Evolutionary conservation across 1,284 basidiomycete genomes (phyloP), one percentile per base, ranked within the genome.

Genomic region (Cutaneotrichosporon sp.): DNA sequence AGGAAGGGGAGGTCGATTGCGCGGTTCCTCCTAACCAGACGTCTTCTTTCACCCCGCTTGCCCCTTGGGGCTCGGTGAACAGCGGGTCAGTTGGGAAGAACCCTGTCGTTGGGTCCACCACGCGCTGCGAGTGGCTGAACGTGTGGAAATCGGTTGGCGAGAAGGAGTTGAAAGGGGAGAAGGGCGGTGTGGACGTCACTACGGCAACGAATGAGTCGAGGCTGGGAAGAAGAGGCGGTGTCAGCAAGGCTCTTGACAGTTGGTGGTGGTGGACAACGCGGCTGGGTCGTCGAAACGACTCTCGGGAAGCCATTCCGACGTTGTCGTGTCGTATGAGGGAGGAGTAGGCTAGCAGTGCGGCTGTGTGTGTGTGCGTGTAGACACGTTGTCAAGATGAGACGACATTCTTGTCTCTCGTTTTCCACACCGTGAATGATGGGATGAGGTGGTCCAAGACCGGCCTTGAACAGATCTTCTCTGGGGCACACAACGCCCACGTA

Each of bases 1-100:
- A 77, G n/a, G 77, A 72, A 11, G 77, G 77, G 5, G 76, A 72
- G 63, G 63, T 67, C 36, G 65, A 52, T 58, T 63, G 65, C 30
- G 69, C 68, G 38, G 42, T 46, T 7, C 42, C 42, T 46, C 68
- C 68, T 10, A 72, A 63, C 73, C 73, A 75, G 18, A 73, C 69
- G 72, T 75, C 73, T 51, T 67, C 67, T 61, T 73, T 73, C 42
- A 71, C 60, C 47, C 65, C 68, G 51, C 61, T 62, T 21, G 64
- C 52, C 56, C 64, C 67, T 26, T 49, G 30, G 5, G 62, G 61
- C 46, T 68, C 67, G 49, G 40, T 53, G 58, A 55, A 50, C 38
- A 58, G 61, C 30, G 56, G 60, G 57, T 67, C 69, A 65, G 62
- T 56, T 53, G 59, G 57, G 26, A 61, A 62, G 58, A 34, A 26